Evolutionary conservation across 495 filamentous ascomycete species (phyloP), one percentile per base, ranked within the genome.

Genomic region (Gamarada debralockiae): DNA sequence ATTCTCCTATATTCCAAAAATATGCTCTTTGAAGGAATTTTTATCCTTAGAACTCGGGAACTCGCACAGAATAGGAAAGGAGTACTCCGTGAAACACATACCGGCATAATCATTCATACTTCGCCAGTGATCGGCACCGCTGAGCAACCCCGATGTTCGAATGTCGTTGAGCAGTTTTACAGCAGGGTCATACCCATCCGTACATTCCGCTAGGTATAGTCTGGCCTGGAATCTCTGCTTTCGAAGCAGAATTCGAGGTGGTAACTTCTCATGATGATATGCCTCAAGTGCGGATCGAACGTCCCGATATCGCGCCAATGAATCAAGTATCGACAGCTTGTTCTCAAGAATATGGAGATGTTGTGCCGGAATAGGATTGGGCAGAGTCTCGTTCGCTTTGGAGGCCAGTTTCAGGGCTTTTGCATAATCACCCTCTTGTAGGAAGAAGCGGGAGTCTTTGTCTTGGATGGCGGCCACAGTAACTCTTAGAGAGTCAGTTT

Each of bases 211-310:
- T 23, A 43, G 36, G 6, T 56, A 46, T 14, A 50, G 15, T 39
- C 36, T 56, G 13, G 46, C 53, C 27, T 44, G 39, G 37, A 56
- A 50, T 27, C 53, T 50, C 37, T 44, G 42, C 53, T 50, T 56
- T 47, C 53, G 50, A 20, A 50, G 21, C 5, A 29, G 27, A 17
- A 31, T 4, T 27, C 38, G 1, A 18, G 27, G 7, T 38, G 22
- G 1, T 36, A 39, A 2, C 36, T 39, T 21, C 45, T 39, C 3
- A 43, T 27, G 12, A 18, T 25, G 18, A 34, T 33, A 3, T 25
- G 4, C 27, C 18, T 41, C 25, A 17, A 56, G 47, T 20, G 29
- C 15, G 13, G 27, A 27, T 24, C 42, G 20, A 0, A 56, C 20
- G 6, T 56, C 53, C n/a, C 46, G 8, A 31, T 56, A 56, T 15